Evolutionary conservation across 2,329 filamentous ascomycete genomes (phyloP).

Genomic region (Aspergillus texensis): DNA sequence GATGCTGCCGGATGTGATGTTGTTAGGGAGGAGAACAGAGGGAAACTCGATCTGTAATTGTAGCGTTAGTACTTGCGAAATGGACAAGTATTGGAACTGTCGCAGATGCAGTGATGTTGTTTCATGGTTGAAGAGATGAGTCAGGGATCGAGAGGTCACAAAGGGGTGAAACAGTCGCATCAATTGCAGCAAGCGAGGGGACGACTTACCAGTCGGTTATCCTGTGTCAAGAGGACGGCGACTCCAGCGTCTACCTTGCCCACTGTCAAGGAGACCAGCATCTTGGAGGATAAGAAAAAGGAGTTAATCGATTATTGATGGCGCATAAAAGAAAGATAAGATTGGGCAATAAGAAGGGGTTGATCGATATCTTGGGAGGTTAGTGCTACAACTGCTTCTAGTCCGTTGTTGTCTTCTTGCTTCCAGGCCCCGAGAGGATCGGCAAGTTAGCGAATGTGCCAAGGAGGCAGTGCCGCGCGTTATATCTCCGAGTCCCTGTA

Average conservation of each 20-base stretch:
- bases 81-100: background rate
- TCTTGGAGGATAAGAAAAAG: slow-evolving; percentile 46
- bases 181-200: slow-evolving; percentile 12
- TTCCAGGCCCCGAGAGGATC: slow-evolving; percentile 22
- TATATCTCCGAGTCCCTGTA: slow-evolving; percentile 12
- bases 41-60: slow-evolving; percentile 87
- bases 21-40: slow-evolving; percentile 90
- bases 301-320: background rate
- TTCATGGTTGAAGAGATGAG: background rate
- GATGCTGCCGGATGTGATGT: slow-evolving; percentile 94
- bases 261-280: slow-evolving; percentile 97
- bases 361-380: slow-evolving; percentile 10
- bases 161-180: slow-evolving; percentile 8
- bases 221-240: slow-evolving; percentile 92
- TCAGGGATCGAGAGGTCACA: background rate
- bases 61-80: background rate
- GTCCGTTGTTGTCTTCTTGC: slow-evolving; percentile 12
- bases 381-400: slow-evolving; percentile 18
- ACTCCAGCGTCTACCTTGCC: slow-evolving; percentile 99
- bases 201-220: slow-evolving; percentile 83
- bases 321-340: slow-evolving; percentile 6
- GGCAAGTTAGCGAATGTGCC: slow-evolving; percentile 34
- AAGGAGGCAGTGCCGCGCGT: slow-evolving; percentile 29
- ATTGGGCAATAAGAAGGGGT: slow-evolving; percentile 11
- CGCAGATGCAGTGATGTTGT: background rate